Evolutionary conservation across 306 rosid species (phyloP).

Genomic region (Lathyrus aphaca): DNA sequence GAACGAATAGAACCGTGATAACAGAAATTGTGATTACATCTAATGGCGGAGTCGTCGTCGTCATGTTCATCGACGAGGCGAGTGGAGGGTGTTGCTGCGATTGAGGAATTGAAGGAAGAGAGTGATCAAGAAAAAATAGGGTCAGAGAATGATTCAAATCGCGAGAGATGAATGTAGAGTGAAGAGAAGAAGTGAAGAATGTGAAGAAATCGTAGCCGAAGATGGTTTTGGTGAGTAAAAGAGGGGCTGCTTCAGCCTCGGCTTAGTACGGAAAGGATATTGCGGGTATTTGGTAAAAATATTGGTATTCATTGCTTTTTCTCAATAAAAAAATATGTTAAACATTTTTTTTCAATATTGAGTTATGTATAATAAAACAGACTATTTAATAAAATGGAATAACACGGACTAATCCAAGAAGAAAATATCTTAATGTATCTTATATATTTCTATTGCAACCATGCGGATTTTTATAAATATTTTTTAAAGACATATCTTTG

Average conservation of each 20-base stretch:
- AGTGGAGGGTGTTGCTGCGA: conserved; percentile 16
- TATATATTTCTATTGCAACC: too few species aligned
- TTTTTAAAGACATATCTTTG: too few species aligned
- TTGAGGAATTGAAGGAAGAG: conserved; percentile 5
- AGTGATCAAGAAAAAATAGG: background rate
- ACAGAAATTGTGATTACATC: conserved; percentile 46
- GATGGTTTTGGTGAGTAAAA: background rate
- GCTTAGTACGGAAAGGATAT: conserved; percentile 29
- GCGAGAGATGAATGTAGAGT: background rate
- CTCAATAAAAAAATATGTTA: too few species aligned
- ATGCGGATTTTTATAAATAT: too few species aligned
- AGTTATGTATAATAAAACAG: too few species aligned
- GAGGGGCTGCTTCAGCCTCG: conserved; percentile 18
- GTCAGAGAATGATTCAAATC: background rate
- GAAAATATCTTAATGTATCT: too few species aligned
- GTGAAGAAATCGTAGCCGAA: background rate
- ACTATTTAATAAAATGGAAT: too few species aligned
- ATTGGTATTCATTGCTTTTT: background rate
- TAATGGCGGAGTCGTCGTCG: conserved; percentile 52
- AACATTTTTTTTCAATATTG: too few species aligned
- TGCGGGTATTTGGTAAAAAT: conserved; percentile 7
- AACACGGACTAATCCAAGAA: too few species aligned
- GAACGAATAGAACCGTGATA: background rate
- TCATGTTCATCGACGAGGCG: conserved; percentile 33
- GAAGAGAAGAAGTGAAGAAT: conserved; percentile 23